Evolutionary conservation across 345 rosid species (phyloP).

Genomic region (Luvunga scandens): DNA sequence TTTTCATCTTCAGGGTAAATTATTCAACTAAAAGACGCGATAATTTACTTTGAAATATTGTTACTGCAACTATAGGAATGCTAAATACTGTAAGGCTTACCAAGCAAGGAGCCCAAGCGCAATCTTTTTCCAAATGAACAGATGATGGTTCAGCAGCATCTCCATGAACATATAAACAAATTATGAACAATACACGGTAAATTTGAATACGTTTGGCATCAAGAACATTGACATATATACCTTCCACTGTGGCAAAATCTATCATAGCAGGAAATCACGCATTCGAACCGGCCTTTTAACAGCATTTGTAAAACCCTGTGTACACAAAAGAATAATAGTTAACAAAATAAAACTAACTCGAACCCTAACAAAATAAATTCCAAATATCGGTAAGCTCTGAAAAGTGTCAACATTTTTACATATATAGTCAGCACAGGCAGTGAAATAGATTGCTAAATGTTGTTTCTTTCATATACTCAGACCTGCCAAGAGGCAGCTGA

Average conservation of each 20-base stretch:
- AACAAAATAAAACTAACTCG: background rate
- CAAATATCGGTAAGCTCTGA: background rate
- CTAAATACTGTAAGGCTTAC: background rate
- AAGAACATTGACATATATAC: background rate
- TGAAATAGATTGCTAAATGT: background rate
- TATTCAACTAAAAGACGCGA: no score
- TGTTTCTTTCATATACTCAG: background rate
- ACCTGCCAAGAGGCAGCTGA: background rate
- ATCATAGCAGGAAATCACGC: slow-evolving; percentile 61
- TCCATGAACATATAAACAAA: background rate
- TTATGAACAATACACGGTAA: background rate
- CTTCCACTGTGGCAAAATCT: background rate
- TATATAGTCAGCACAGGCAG: background rate
- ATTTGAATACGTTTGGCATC: background rate
- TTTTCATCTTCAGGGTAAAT: no score
- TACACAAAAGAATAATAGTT: background rate
- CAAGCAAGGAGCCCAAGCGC: background rate
- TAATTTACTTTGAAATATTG: no score
- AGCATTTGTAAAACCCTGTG: slow-evolving; percentile 89
- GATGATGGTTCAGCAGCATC: background rate
- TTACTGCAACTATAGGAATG: no score
- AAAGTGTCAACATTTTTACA: background rate
- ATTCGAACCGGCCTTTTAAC: slow-evolving; percentile 86
- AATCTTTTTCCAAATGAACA: background rate
- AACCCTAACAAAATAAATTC: background rate